A percentile compares a stretch with the other conserved stretches of the same genome.
These are phyloP conservation scores for Globisporangium ultimum DNA, from an alignment of 352 stramenopile species.

Conservation along the genomic window DNA sequence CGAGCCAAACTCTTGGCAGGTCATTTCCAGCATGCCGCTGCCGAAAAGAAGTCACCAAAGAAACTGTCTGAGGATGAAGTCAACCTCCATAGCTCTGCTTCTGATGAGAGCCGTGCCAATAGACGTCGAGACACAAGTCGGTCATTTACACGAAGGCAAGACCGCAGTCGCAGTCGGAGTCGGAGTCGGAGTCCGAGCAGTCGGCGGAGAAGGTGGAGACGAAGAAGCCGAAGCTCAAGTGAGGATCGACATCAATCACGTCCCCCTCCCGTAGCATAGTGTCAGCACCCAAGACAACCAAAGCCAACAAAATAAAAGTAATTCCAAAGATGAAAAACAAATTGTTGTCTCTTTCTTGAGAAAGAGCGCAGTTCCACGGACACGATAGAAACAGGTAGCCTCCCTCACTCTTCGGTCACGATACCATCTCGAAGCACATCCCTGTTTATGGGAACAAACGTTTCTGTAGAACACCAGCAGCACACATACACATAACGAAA, in stretches of 20 bases:
- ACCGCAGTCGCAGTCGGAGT: conserved; percentile 12
- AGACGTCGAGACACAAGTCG: too few species aligned
- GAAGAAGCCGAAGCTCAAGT: conserved; percentile 2
- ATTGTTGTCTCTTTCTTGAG: not conserved
- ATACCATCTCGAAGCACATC: not conserved
- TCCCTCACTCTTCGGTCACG: not conserved
- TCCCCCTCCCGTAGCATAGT: not conserved
- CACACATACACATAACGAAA: not conserved
- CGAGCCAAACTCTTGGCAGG: conserved; percentile 17
- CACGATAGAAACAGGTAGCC: not conserved
- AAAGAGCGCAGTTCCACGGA: not conserved
- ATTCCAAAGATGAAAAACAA: not conserved
- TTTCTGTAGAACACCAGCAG: conserved; percentile 20
- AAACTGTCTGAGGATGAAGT: not conserved
- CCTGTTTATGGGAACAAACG: conserved; percentile 61
- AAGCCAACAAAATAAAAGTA: not conserved
- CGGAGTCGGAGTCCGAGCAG: not conserved
- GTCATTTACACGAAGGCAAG: conserved; percentile 2
- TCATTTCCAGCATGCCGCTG: conserved; percentile 16
- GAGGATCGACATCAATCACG: not conserved
- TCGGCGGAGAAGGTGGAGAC: not conserved
- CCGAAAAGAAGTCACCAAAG: not conserved
- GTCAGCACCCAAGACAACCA: not conserved
- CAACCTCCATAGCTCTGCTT: too few species aligned
- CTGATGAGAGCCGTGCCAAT: too few species aligned